phyloP scores from a whole-genome alignment of 2,329 filamentous ascomycete species.

The Xylariaceae sp. region DNA sequence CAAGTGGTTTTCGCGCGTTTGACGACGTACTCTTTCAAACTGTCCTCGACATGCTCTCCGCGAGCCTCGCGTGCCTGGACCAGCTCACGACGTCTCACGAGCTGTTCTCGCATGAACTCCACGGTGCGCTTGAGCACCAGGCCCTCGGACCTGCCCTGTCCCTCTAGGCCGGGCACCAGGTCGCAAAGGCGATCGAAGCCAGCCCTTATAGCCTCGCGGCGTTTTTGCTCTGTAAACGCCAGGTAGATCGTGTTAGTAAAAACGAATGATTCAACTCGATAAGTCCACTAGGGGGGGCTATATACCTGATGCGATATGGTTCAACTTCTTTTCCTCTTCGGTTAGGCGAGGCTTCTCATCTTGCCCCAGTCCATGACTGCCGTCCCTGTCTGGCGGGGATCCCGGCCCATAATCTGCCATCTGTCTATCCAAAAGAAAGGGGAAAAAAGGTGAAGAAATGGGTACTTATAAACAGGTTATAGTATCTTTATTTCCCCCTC shows the following conservation, averaged over 20 bases:
- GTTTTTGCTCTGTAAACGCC: conserved; percentile 47
- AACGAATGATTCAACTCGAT: conserved; percentile 1
- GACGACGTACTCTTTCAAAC: conserved; percentile 37
- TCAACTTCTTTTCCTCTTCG: conserved; percentile 51
- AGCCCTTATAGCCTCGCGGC: conserved; percentile 69
- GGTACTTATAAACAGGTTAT: background rate
- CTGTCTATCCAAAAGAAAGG: background rate
- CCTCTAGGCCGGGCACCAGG: conserved; percentile 74
- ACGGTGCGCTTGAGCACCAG: conserved; percentile 71
- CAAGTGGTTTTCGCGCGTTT: no score
- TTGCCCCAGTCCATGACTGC: conserved; percentile 18
- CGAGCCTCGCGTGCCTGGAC: conserved; percentile 53
- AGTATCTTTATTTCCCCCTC: background rate
- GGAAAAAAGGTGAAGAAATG: no score
- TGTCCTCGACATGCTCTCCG: conserved; percentile 45
- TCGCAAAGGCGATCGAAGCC: conserved; percentile 78
- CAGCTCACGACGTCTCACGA: conserved; percentile 53
- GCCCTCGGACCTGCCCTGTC: conserved; percentile 79
- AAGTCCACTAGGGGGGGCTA: background rate
- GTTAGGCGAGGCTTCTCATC: conserved; percentile 49
- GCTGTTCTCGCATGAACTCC: conserved; percentile 56
- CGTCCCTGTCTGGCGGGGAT: conserved; percentile 26
- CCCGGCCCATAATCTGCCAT: conserved; percentile 11
- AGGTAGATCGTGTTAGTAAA: no score
- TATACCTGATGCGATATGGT: conserved; percentile 49